These are phyloP conservation scores for Leccinum subgranulosum DNA, from an alignment of 768 basidiomycete genomes.

Conservation along the genomic window DNA sequence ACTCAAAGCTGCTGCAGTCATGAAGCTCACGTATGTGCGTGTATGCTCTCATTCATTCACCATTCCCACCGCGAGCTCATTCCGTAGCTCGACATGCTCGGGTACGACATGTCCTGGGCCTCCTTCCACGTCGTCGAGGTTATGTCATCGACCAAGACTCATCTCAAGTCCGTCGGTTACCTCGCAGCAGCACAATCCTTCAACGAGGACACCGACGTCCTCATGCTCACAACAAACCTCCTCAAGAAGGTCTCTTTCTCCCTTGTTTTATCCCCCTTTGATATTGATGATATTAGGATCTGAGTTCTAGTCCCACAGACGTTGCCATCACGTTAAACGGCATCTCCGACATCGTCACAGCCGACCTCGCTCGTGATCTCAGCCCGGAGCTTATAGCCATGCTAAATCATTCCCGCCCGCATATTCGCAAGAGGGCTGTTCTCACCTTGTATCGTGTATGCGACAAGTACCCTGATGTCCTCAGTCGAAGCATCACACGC, in stretches of 20 bases:
- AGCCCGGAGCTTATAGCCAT: constrained; percentile 80
- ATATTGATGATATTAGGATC: constrained; percentile 51
- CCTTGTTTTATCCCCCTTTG: background rate
- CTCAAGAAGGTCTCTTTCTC: constrained; percentile 75
- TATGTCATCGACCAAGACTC: constrained; percentile 90
- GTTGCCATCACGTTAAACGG: constrained; percentile 76
- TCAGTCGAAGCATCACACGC: constrained; percentile 60
- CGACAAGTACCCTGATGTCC: constrained; percentile 78
- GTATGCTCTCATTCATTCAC: background rate
- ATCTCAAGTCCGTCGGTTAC: constrained; percentile 69
- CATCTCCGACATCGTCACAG: constrained; percentile 78
- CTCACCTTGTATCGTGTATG: constrained; percentile 79
- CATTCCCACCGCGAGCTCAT: constrained; percentile 6
- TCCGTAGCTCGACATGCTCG: constrained; percentile 91
- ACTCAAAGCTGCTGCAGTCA: constrained; percentile 89
- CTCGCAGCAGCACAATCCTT: constrained; percentile 92
- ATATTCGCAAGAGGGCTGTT: constrained; percentile 88
- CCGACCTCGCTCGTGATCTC: constrained; percentile 89
- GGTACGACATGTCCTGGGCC: constrained; percentile 92
- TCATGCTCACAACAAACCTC: constrained; percentile 95
- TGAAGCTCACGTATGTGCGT: constrained; percentile 96
- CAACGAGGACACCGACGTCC: constrained; percentile 90
- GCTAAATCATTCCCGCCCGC: constrained; percentile 84
- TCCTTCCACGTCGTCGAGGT: constrained; percentile 97
- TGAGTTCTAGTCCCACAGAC: constrained; percentile 73